Percentiles rank a stretch among this genome's conserved stretches.
phyloP scores from a whole-genome alignment of 2,329 filamentous ascomycete species.

The Neofusicoccum laricinum region DNA sequence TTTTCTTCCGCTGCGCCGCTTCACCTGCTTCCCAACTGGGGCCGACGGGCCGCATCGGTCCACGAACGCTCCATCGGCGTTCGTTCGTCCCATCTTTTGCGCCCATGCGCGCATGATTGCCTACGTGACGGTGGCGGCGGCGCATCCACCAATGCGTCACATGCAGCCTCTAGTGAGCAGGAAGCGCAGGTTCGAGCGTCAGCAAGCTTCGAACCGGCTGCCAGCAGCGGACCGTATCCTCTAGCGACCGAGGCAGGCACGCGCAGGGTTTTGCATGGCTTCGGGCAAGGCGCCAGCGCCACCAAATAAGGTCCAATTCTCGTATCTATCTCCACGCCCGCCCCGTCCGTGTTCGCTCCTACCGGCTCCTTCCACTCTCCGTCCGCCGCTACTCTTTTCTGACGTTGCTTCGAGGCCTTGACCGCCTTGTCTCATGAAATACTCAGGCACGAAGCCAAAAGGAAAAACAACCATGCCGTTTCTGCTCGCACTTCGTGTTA shows the following conservation, averaged over 20 bases:
- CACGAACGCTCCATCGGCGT: not conserved
- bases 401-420: not conserved
- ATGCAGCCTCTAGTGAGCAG: not conserved
- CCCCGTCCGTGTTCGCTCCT: not conserved
- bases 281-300: slow-evolving; percentile 1
- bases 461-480: not conserved
- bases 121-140: not conserved
- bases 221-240: slow-evolving; percentile 14
- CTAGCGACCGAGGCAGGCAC: slow-evolving; percentile 10
- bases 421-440: not conserved
- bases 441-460: not conserved
- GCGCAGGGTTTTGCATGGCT: not conserved
- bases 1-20: not conserved
- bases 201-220: slow-evolving; percentile 1
- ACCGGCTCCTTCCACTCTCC: not conserved
- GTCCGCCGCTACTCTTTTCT: not conserved
- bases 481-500: not conserved
- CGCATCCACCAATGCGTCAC: not conserved
- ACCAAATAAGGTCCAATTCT: slow-evolving; percentile 12
- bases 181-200: not conserved
- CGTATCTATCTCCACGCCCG: slow-evolving; percentile 2
- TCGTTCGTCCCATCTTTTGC: not conserved
- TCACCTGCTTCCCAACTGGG: not conserved
- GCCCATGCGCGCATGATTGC: not conserved
- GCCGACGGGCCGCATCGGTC: no score